A percentile compares a stretch with the other conserved stretches of the same genome.
Conservation (phyloP, 163 green algal species). For the Scenedesmus sp. region DNA sequence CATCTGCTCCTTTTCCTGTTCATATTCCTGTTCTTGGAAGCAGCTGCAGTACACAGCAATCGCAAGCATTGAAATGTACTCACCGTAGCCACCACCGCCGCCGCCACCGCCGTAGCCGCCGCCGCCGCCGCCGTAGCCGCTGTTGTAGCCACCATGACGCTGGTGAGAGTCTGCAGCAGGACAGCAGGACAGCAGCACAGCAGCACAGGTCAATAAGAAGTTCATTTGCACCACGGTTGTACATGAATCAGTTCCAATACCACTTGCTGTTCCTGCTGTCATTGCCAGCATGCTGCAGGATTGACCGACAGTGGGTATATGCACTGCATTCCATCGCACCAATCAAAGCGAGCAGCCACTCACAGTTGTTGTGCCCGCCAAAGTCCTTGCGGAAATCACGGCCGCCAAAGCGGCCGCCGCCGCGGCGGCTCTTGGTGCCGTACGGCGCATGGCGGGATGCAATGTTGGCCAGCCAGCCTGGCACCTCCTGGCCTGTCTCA, state of each 20-base stretch:
- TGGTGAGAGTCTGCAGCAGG: constrained; percentile 49
- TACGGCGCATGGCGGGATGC: constrained; percentile 67
- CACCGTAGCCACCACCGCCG: background rate
- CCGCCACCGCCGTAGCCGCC: constrained; percentile 45
- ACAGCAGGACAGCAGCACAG: background rate
- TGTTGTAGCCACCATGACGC: constrained; percentile 49
- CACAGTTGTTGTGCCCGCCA: constrained; percentile 59
- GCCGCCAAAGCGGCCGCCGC: constrained; percentile 90
- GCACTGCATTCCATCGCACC: no score
- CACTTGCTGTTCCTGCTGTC: background rate
- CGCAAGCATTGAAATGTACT: background rate
- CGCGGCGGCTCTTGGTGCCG: constrained; percentile 72
- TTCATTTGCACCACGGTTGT: no score
- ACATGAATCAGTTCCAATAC: no score
- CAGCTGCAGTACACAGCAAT: background rate
- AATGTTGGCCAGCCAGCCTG: constrained; percentile 89
- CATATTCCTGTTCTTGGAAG: background rate
- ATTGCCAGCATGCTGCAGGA: no score
- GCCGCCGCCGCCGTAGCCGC: constrained; percentile 43
- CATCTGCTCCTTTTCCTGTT: no score
- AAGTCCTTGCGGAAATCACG: constrained; percentile 93
- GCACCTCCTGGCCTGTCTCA: constrained; percentile 97
- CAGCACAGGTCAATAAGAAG: background rate
- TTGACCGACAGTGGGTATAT: background rate
- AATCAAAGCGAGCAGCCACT: no score